Evolutionary conservation across 352 stramenopile species (phyloP), one percentile per base, ranked within the genome.

Genomic region (Phytophthora rubi): DNA sequence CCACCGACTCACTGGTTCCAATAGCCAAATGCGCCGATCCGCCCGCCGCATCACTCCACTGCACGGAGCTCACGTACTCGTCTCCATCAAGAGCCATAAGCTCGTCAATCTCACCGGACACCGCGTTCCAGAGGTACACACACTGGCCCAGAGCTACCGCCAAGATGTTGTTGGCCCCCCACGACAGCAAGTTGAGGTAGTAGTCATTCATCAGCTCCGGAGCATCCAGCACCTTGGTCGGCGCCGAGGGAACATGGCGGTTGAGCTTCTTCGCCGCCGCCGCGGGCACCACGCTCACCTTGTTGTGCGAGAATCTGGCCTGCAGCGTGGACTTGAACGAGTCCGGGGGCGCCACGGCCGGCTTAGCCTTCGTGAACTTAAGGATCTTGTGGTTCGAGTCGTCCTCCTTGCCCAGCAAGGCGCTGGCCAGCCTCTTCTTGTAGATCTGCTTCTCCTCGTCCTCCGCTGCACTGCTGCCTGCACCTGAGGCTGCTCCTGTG

Each of bases 201-300:
- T 99, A 99, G 77, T 99, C 97, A 79, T 99, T 98, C 68, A 98
- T 91, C 28, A 99, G 80, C 73, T 99, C 97, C 0, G 98, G 98
- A 30, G 98, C 98, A 81, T 99, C 98, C 44, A 99, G 79, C 53
- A 99, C 63, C 51, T 98, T 97, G 64, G 94, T 94, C 12, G 98
- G 97, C 12, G 97, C 95, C 13, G 97, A 99, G 9, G 98, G 97
- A 61, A 99, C 98, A 55, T 99, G 94, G 28, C 98, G 90, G 52
- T 94, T 98, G 37, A 92, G 71, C 70, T 97, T 97, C 80, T 86
- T 91, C 37, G 78, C 92, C 68, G 76, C 88, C 65, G 83, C 92
- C 47, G 80, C 82, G 18, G 70, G 84, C 53, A 85, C 79, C 2
- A 75, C 68, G 44, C 85, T 90, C 65, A 93, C 90, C 73, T 97